Base-by-base conservation (phyloP, 75 land plant species). In the Picea glauca region DNA sequence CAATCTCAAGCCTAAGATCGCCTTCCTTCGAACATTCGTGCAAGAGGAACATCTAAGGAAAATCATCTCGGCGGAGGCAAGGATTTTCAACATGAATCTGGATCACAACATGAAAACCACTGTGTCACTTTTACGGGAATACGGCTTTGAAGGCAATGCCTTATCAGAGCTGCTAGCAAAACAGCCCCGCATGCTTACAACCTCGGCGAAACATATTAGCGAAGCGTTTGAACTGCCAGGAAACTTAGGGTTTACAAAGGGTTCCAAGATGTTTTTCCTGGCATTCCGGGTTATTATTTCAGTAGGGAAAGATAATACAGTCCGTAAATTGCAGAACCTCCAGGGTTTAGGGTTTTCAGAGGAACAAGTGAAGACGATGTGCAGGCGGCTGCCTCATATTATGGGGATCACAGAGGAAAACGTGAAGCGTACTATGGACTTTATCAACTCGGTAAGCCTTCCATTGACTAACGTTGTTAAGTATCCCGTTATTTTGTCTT, bases 121-220 rank as follows among this genome's bases (percentile, higher is more conserved):
- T 21, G 77, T 83, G 50, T 5, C 73, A 0, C 60, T 68, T 57
- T 60, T 83, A 26, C 21, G 73, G 62, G 70, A 72, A 21, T 79
- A 62, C 62, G 85, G 85, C 59, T 76, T 83, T 20, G 75, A 60
- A 61, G 81, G 78, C 5, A 31, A 58, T 8, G 75, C 76, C 78
- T 57, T 83, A 13, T 56, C 78, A 0, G 79, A 35, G 77, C 73
- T 83, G 9, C 63, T 83, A 43, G 57, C 13, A 33, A 18, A 74
- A 20, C 80, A 75, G 13, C 84, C 84, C 32, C 9, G n/a, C 17
- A 50, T 83, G 21, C 72, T 83, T 57, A 58, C 26, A 23, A 74
- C 57, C 33, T 18, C 60, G 15, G 32, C 56, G 33, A 59, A 68
- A 15, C 9, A 3, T 1, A 68, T 83, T 18, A 60, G 20, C 4